Conservation (phyloP, 192 early-diverging fungal species). For the Gonapodya sp. region DNA sequence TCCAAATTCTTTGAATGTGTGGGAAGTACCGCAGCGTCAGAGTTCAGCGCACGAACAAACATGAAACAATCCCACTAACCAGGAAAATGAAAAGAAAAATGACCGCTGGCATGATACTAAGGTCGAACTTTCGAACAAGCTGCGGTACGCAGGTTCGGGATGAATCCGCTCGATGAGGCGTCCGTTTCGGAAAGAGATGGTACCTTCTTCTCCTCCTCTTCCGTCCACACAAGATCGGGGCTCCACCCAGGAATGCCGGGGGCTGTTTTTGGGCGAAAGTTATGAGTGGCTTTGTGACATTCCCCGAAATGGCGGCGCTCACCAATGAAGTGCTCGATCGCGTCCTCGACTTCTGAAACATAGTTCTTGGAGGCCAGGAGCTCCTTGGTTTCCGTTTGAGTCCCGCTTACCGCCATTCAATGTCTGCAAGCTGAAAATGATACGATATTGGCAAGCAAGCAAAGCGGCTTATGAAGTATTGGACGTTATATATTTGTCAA, state of each 20-base stretch:
- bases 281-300: background rate
- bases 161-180: background rate
- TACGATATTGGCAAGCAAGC: too few relatives aligned
- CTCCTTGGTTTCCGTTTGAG: background rate
- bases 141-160: background rate
- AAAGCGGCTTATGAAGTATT: too few relatives aligned
- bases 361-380: background rate
- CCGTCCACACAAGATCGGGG: background rate
- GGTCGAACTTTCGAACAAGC: background rate
- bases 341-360: background rate
- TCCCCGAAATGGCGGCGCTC: background rate
- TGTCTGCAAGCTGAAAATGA: too few relatives aligned
- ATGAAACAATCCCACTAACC: background rate
- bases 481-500: too few relatives aligned
- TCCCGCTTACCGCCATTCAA: too few relatives aligned
- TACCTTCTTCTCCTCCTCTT: constrained; percentile 4
- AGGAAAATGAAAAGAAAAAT: constrained; percentile 10
- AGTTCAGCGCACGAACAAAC: background rate
- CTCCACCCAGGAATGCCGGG: constrained; percentile 4
- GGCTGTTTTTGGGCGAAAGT: background rate
- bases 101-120: background rate
- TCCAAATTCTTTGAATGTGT: constrained; percentile 4
- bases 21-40: background rate
- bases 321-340: background rate
- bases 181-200: background rate